These are phyloP conservation scores for Nakaseomyces sp. DNA, from an alignment of 1,139 yeast genomes.

Conservation along the genomic window DNA sequence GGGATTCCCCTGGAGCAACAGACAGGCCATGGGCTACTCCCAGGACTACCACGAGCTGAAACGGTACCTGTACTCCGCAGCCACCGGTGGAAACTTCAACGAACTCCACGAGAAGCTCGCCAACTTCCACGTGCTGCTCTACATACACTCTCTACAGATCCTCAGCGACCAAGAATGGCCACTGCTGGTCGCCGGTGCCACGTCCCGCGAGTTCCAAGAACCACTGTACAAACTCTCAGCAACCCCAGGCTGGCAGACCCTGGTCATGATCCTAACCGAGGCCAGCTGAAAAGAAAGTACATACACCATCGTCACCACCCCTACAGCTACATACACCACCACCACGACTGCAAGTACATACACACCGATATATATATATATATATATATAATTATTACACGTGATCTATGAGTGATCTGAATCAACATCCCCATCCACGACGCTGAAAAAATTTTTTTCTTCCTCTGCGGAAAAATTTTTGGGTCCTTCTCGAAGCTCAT, in stretches of 20 bases:
- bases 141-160: conserved; percentile 46
- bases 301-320: too few species aligned
- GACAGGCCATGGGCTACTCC: conserved; percentile 64
- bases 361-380: too few species aligned
- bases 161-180: conserved; percentile 44
- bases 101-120: conserved; percentile 39
- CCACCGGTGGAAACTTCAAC: conserved; percentile 27
- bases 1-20: conserved; percentile 65
- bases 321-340: too few species aligned
- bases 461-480: background rate
- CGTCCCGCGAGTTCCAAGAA: conserved; percentile 40
- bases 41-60: conserved; percentile 54
- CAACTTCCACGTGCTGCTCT: conserved; percentile 69
- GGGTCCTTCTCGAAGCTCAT: conserved; percentile 1
- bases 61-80: conserved; percentile 39
- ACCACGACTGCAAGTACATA: too few species aligned
- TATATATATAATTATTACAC: background rate
- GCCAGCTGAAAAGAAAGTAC: conserved; percentile 14
- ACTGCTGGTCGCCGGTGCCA: conserved; percentile 38
- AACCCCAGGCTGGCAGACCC: conserved; percentile 32
- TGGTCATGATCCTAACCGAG: conserved; percentile 26
- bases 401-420: background rate
- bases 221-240: conserved; percentile 42
- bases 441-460: background rate
- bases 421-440: background rate